Evolutionary conservation across 805 yeast species (phyloP), one percentile per base, ranked within the genome.

Genomic region (Saccharomyces cerevisiae): DNA sequence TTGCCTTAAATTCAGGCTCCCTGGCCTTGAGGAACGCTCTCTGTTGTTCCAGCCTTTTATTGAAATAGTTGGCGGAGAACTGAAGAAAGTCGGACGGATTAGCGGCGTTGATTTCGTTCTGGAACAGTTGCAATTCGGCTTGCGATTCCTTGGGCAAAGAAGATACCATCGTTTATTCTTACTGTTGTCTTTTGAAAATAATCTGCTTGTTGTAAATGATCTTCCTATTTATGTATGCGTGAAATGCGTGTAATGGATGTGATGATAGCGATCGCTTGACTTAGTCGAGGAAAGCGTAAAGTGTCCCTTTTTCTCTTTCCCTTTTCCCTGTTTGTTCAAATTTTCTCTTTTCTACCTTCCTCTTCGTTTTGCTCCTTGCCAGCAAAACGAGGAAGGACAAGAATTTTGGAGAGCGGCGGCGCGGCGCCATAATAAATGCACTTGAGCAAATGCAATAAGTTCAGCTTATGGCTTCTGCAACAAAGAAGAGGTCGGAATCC

Each of bases 11-110:
- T 29, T 57, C 49, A 21, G 73, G 64, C 61, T 77, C 79, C 55
- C 43, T 17, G 24, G 22, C 43, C 24, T 55, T 58, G 10, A 57
- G 48, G 14, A 55, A 52, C 4, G 17, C 41, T 52, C 64, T 76
- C 64, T 84, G 87, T 30, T 78, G 76, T 59, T 82, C 83, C 55
- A 87, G 72, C 55, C 84, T 79, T 50, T 75, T 68, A 64, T 79
- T 79, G 73, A 87, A 87, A 69, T 84, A 85, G 69, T 83, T 79
- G 53, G 87, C 85, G 63, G 91, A 84, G 71, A 86, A 87, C 64
- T 87, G 90, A 55, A 87, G 67, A 11, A 87, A 73, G 64, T 87
- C 92, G 13, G 74, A 65, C 1, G 96, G 95, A 61, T 83, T 79
- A 50, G 76, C 73, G 47, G 68, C 67, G 49, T 73, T 72, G 51